phyloP scores from a whole-genome alignment of 2,329 filamentous ascomycete species.

The Fragosphaeria purpurea region DNA sequence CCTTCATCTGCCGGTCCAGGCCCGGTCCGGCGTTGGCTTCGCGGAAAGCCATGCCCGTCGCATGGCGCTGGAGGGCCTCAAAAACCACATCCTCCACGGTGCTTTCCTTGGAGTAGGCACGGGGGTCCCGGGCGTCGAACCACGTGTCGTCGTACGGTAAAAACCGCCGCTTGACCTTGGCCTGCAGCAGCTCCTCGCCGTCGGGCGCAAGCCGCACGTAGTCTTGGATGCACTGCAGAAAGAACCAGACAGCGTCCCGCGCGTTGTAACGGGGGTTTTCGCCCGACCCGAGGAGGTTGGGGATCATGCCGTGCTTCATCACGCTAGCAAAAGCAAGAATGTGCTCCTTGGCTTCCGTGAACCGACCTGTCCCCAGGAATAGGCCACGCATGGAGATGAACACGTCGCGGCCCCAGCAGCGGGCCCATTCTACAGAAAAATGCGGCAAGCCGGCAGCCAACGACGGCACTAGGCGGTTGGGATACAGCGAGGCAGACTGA shows the following conservation, averaged over 20 bases:
- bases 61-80: constrained; percentile 86
- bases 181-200: constrained; percentile 62
- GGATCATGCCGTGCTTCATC: constrained; percentile 96
- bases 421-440: constrained; percentile 86
- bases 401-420: constrained; percentile 95
- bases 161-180: constrained; percentile 74
- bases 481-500: constrained; percentile 84
- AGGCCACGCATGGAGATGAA: constrained; percentile 92
- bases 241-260: constrained; percentile 95
- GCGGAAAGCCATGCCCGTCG: constrained; percentile 78
- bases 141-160: constrained; percentile 92
- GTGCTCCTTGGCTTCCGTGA: constrained; percentile 81
- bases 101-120: constrained; percentile 77
- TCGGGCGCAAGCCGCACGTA: constrained; percentile 75
- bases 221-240: constrained; percentile 90
- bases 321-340: constrained; percentile 93
- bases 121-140: constrained; percentile 71
- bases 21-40: constrained; percentile 87
- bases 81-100: constrained; percentile 85
- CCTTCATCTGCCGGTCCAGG: constrained; percentile 87
- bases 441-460: constrained; percentile 89
- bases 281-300: constrained; percentile 81
- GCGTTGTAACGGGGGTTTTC: constrained; percentile 88
- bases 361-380: constrained; percentile 83
- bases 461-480: constrained; percentile 71